A percentile compares a stretch with the other conserved stretches of the same genome.
Conservation (phyloP, 2,329 filamentous ascomycete genomes). For the Incumbomyces lentus region DNA sequence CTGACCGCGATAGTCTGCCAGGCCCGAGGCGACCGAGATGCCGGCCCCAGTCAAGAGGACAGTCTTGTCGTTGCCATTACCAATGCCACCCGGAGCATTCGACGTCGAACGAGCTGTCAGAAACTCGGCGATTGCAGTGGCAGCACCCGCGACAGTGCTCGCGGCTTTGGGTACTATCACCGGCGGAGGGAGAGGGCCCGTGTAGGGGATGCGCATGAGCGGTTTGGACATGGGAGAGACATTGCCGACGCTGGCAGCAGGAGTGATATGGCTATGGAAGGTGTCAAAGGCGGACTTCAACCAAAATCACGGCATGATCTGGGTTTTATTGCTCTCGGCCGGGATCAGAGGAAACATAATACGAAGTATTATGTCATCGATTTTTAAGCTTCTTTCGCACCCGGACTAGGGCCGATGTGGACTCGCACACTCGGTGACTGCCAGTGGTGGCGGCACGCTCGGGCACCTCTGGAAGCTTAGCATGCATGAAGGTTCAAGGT, state of each 20-base stretch:
- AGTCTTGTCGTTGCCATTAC: conserved; percentile 28
- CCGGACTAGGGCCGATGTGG: no score
- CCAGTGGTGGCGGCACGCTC: no score
- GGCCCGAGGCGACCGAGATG: conserved; percentile 82
- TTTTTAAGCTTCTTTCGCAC: no score
- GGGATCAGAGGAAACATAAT: no score
- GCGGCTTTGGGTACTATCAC: conserved; percentile 65
- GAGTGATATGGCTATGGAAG: background rate
- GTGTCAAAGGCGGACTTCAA: no score
- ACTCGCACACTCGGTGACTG: no score
- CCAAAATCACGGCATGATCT: no score
- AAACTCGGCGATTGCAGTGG: conserved; percentile 68
- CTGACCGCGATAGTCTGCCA: conserved; percentile 82
- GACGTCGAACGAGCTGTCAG: conserved; percentile 45
- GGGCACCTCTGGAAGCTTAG: no score
- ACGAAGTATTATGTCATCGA: no score
- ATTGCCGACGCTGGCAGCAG: conserved; percentile 18
- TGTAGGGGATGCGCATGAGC: conserved; percentile 84
- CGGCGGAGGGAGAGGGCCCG: conserved; percentile 66
- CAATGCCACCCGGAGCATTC: conserved; percentile 32
- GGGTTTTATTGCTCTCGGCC: no score
- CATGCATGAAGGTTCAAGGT: no score
- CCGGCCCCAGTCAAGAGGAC: conserved; percentile 72
- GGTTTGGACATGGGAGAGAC: conserved; percentile 52
- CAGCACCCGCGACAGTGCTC: conserved; percentile 57